Evolutionary conservation across 768 basidiomycete genomes (phyloP).

Genomic region (Naganishia vaughanmartiniae): DNA sequence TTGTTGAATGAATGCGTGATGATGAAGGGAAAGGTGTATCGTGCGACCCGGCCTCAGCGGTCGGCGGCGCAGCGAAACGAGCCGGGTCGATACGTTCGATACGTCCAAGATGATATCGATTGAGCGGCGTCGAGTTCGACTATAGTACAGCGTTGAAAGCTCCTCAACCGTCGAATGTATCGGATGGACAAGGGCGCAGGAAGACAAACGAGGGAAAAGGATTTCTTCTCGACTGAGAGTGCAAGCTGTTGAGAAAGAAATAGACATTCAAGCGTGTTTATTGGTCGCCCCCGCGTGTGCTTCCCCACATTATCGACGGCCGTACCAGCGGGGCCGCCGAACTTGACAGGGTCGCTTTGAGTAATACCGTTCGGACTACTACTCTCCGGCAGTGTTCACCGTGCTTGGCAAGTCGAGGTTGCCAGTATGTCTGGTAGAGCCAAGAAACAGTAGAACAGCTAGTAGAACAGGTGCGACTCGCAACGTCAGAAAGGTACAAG

Average conservation of each 20-base stretch:
- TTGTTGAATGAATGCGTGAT: background rate
- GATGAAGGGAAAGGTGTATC: background rate
- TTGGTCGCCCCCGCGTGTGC: background rate
- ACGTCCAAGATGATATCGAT: background rate
- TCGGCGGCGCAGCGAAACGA: background rate
- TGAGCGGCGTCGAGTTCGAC: background rate
- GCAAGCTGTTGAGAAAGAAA: background rate
- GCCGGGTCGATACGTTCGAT: background rate
- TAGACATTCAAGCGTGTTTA: background rate
- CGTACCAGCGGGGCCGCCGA: conserved; percentile 1
- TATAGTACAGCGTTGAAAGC: background rate
- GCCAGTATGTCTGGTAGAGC: too few species aligned
- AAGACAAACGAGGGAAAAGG: too few species aligned
- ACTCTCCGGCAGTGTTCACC: background rate
- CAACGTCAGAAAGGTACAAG: too few species aligned
- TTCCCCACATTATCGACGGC: background rate
- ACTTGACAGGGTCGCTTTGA: background rate
- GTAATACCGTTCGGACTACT: background rate
- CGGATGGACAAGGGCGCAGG: too few species aligned
- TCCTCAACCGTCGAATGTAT: background rate
- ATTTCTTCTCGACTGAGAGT: too few species aligned
- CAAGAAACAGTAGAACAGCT: too few species aligned
- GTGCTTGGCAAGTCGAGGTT: too few species aligned
- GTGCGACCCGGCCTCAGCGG: background rate
- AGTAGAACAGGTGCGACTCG: too few species aligned